These are phyloP conservation scores for Nicotiana sylvestris DNA, from an alignment of 257 asterid genomes.

Conservation along the genomic window DNA sequence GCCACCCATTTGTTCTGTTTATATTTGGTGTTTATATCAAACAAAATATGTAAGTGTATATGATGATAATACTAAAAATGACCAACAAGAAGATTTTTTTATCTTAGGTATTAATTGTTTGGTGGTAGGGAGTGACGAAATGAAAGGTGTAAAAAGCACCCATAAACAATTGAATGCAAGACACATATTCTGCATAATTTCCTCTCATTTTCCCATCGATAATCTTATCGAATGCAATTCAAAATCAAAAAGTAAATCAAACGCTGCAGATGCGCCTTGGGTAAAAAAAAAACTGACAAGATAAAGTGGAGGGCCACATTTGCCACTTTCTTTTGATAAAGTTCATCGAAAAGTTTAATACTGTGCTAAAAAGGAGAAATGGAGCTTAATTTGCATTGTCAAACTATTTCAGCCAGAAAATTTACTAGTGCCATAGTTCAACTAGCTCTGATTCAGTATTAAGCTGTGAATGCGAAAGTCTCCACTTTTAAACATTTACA, in stretches of 20 bases:
- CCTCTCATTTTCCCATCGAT: too few relatives aligned
- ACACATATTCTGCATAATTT: too few relatives aligned
- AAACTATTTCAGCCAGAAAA: not conserved
- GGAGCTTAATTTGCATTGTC: not conserved
- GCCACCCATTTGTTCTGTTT: too few relatives aligned
- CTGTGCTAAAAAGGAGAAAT: not conserved
- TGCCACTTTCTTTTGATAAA: not conserved
- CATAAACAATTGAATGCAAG: too few relatives aligned
- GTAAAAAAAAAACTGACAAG: not conserved
- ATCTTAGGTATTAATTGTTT: too few relatives aligned
- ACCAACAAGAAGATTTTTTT: too few relatives aligned
- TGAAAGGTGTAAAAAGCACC: too few relatives aligned
- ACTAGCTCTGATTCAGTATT: not conserved
- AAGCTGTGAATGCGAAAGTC: not conserved
- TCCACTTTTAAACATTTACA: not conserved
- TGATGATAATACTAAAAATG: too few relatives aligned
- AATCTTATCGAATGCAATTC: not conserved
- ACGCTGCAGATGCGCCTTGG: not conserved
- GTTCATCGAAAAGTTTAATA: not conserved
- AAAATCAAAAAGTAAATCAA: too few relatives aligned
- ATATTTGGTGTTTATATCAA: too few relatives aligned
- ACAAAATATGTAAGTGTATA: too few relatives aligned
- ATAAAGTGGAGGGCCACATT: constrained; percentile 8
- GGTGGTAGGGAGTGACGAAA: too few relatives aligned
- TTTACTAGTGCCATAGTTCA: not conserved